Evolutionary conservation across 257 asterid genomes (phyloP).

Genomic region (Fraxinus cuspidata): DNA sequence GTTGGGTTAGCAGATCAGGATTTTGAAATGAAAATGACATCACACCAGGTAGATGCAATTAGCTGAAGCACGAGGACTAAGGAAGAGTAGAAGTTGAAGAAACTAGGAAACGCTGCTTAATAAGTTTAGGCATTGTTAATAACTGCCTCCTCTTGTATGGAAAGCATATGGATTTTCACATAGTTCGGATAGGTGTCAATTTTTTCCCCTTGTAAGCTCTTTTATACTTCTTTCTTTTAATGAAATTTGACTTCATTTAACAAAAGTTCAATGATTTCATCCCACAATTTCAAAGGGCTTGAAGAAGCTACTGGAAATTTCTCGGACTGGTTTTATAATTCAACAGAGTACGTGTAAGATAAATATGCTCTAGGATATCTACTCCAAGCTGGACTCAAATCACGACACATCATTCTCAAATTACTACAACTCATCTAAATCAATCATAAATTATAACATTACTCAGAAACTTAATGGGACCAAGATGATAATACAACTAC

Average conservation of each 20-base stretch:
- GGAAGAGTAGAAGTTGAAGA: not conserved
- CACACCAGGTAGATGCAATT: not conserved
- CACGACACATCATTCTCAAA: not conserved
- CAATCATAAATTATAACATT: not conserved
- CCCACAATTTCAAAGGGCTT: not conserved
- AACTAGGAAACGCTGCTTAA: not conserved
- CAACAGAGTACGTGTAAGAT: not conserved
- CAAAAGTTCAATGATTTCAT: not conserved
- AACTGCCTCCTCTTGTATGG: not conserved
- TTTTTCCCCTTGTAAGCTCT: not conserved
- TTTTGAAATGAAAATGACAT: not conserved
- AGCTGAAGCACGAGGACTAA: not conserved
- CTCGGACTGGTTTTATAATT: not conserved
- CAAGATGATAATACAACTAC: not conserved
- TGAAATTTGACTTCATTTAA: not conserved
- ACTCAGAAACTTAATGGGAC: not conserved
- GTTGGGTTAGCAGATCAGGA: constrained; percentile 1
- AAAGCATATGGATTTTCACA: not conserved
- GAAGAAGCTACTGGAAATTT: not conserved
- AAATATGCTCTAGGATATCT: not conserved
- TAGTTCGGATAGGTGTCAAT: not conserved
- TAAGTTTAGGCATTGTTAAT: not conserved
- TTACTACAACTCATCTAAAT: not conserved
- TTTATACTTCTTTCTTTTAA: no score
- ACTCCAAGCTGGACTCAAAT: constrained; percentile 1